Base-by-base conservation (phyloP, 768 basidiomycete species). In the Boletus sensibilis region DNA sequence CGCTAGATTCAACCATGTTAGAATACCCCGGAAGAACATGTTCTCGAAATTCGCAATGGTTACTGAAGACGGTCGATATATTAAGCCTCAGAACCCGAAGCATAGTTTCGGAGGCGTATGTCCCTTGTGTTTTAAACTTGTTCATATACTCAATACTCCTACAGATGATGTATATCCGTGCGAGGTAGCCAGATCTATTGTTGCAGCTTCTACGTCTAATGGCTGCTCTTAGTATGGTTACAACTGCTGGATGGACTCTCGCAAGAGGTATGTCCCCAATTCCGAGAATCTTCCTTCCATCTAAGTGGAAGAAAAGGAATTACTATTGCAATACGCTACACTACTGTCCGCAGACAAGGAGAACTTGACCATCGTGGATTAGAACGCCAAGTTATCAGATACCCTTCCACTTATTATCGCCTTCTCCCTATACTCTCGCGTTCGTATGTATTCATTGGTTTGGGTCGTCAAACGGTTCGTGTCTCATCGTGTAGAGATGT, bases 91-190 rank as follows among this genome's bases (percentile, higher is more conserved):
- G 33, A 89, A 91, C 63, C 78, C 84, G 1, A 92, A 90, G 66
- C 72, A 90, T 25, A 87, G 86, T 59, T 90, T 88, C 58, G 86
- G 86, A 50, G 88, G 88, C 3, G 88, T 89, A 65, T 64, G 83
- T 79, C 12, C 33, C 12, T 18, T 20, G 11, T 20, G 5, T 21
- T 38, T 23, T 53, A 7, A 23, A 34, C 14, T 12, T 18, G 20
- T 43, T 29, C 23, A 23, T 20, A 4, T 34, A 40, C 37, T 58
- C 25, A 51, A 41, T 12, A 23, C 1, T 38, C 31, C 38, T 16
- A 3, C 4, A 88, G 87, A 89, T 90, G 88, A 67, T 89, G 47
- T 86, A 85, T 65, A 87, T 88, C 49, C 83, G 88, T 13, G 80
- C 88, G 27, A 75, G 73, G 87, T 88, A 64, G 57, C 10, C 18